phyloP scores from a whole-genome alignment of 495 filamentous ascomycete species.

The Filosporella fistucella region DNA sequence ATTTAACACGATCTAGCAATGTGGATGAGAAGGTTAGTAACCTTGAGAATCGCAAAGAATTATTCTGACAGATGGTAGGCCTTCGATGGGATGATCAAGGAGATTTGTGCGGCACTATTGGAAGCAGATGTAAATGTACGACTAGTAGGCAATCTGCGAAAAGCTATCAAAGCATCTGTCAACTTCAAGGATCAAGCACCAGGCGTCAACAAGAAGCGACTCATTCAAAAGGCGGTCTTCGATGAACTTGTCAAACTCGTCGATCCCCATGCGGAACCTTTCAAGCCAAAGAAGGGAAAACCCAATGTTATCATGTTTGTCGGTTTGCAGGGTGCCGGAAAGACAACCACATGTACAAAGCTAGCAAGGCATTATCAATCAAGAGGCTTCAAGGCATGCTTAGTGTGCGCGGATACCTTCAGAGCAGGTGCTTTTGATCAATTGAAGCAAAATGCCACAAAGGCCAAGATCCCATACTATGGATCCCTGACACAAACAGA shows the following conservation, averaged over 20 bases:
- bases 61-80: conserved; percentile 50
- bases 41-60: not conserved
- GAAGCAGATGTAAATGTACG: conserved; percentile 95
- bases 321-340: conserved; percentile 92
- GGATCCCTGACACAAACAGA: conserved; percentile 94
- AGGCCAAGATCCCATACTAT: conserved; percentile 98
- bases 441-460: conserved; percentile 97
- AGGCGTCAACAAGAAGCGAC: conserved; percentile 91
- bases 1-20: conserved; percentile 85
- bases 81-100: conserved; percentile 96
- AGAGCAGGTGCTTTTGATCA: conserved; percentile 98
- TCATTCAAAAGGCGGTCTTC: conserved; percentile 97
- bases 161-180: conserved; percentile 84
- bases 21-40: conserved; percentile 85
- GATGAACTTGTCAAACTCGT: conserved; percentile 95
- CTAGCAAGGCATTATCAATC: conserved; percentile 92
- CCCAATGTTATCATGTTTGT: conserved; percentile 99
- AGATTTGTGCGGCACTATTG: conserved; percentile 89
- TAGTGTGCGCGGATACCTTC: conserved; percentile 98
- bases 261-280: conserved; percentile 91
- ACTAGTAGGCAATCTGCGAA: conserved; percentile 88
- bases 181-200: conserved; percentile 89
- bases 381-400: conserved; percentile 86
- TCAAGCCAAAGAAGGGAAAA: conserved; percentile 95
- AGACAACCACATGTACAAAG: conserved; percentile 98